Conservation (phyloP, 1,284 basidiomycete genomes). For the Boletus subluridellus region DNA sequence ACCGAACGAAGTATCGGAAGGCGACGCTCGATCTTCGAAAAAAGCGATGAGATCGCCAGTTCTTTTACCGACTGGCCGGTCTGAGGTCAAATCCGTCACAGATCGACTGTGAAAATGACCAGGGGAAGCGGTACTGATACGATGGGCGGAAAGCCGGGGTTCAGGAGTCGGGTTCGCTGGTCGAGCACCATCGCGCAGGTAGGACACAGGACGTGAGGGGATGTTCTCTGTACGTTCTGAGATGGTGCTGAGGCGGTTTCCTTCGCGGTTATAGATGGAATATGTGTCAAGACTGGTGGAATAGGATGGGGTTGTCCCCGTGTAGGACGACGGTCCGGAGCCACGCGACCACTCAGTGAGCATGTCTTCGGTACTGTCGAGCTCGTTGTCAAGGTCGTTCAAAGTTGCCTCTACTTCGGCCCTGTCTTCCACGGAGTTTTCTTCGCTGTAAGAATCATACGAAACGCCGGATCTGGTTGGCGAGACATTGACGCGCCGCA, state of each 20-base stretch:
- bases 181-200: conserved; percentile 33
- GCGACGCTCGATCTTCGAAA: conserved; percentile 56
- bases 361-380: conserved; percentile 58
- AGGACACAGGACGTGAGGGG: conserved; percentile 46
- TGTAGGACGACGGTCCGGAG: conserved; percentile 38
- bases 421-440: conserved; percentile 44
- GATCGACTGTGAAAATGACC: conserved; percentile 27
- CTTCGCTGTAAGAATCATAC: conserved; percentile 41
- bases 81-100: conserved; percentile 27
- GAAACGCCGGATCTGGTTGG: conserved; percentile 36
- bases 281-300: conserved; percentile 33
- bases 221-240: conserved; percentile 56
- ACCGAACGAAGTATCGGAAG: conserved; percentile 32
- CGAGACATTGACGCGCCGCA: conserved; percentile 43
- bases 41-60: conserved; percentile 69
- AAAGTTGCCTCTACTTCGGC: conserved; percentile 67
- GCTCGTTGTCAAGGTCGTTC: conserved; percentile 59
- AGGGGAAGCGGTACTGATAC: conserved; percentile 25
- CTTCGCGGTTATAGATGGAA: conserved; percentile 40
- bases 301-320: conserved; percentile 33
- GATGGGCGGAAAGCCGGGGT: conserved; percentile 40
- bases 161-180: conserved; percentile 39
- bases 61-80: conserved; percentile 49
- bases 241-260: conserved; percentile 52
- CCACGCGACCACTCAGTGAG: conserved; percentile 55